Evolutionary conservation across 495 filamentous ascomycete species (phyloP), one percentile per base, ranked within the genome.

Genomic region (Parathielavia appendiculata): DNA sequence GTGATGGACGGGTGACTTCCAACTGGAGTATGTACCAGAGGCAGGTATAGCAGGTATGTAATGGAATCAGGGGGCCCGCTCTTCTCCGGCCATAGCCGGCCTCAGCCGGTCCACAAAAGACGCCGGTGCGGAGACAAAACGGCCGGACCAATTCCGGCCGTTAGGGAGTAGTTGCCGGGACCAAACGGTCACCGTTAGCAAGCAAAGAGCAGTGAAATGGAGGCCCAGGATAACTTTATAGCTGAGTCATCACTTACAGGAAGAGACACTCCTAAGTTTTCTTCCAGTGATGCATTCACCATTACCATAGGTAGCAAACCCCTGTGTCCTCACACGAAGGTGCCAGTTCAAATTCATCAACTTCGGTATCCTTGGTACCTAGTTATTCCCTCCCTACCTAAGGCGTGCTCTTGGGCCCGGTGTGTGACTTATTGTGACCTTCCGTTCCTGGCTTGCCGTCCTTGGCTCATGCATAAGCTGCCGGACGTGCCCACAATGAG

Each of bases 81-180:
- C 22, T 63, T 65, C 54, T 65, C 67, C 69, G 69, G 67, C 69
- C 67, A 34, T 69, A 71, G 46, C 63, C 69, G 69, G 69, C 67
- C 67, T 65, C 67, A 70, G 38, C 64, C 68, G 66, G 68, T 64
- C 60, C 23, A 8, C 20, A 19, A 9, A 30, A 23, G 11, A 19
- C 26, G 6, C 19, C 48, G 10, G 30, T 26, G 23, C 50, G 32
- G 23, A 40, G 51, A 4, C 43, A 49, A 64, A 64, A 63, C 59
- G 67, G 69, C 67, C 69, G 69, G 69, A 66, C 45, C 36, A 35
- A 60, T 66, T 71, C 69, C 69, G 69, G 67, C 67, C 69, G 56
- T 65, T 60, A 60, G 6, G 26, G 16, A 41, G 55, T 53, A 49
- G 48, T 34, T 19, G 17, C 11, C 53, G 51, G 61, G 58, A 9